Conservation (phyloP, 352 stramenopile genomes). For the Phytophthora constricta region DNA sequence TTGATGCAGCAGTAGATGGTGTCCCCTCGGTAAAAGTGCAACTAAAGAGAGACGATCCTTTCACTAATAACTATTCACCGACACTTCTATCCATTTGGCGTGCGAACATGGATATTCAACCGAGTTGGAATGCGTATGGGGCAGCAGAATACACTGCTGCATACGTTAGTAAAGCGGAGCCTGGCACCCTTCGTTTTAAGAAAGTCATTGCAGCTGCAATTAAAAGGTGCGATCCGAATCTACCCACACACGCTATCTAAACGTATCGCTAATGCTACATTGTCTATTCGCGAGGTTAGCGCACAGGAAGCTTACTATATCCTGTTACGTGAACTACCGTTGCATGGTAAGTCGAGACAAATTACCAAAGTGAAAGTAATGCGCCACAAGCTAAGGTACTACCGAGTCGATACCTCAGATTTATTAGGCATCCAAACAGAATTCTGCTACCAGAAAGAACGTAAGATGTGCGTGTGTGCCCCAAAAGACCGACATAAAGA, state of each 20-base stretch:
- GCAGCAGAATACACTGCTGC: constrained; percentile 32
- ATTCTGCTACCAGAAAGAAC: too few relatives aligned
- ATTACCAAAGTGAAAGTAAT: constrained; percentile 4
- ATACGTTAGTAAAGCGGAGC: constrained; percentile 28
- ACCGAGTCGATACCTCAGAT: neutral
- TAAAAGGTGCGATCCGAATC: constrained; percentile 10
- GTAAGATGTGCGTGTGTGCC: too few relatives aligned
- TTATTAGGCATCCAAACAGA: neutral
- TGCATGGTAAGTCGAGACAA: constrained; percentile 6
- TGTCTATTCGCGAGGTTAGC: constrained; percentile 2
- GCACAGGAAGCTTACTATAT: constrained; percentile 4
- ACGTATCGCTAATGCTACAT: neutral
- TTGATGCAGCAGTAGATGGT: neutral
- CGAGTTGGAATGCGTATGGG: constrained; percentile 31
- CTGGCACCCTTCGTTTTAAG: neutral
- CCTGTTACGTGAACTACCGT: constrained; percentile 1
- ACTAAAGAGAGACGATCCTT: neutral
- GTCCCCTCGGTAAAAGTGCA: neutral
- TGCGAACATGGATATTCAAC: constrained; percentile 39
- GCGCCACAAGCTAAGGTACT: constrained; percentile 1
- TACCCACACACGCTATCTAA: constrained; percentile 6
- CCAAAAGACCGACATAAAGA: too few relatives aligned
- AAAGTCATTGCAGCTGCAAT: constrained; percentile 19
- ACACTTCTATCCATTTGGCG: constrained; percentile 10
- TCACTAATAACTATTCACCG: constrained; percentile 22